Evolutionary conservation across 2,329 filamentous ascomycete genomes (phyloP).

Genomic region (Escovopsis weberi): DNA sequence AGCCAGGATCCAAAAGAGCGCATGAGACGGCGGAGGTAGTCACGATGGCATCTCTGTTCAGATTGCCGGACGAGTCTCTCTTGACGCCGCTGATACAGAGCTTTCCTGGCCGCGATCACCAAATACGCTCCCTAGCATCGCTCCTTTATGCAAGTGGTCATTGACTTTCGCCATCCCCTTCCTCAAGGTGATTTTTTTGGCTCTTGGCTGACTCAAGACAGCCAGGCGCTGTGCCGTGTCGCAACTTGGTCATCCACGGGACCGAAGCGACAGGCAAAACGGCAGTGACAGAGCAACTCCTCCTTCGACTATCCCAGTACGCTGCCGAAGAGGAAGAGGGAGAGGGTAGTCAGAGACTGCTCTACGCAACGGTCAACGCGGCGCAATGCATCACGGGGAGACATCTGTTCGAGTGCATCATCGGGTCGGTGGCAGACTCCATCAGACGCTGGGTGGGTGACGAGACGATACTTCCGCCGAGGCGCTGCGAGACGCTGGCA

Average conservation of each 20-base stretch:
- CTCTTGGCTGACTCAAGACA: conserved; percentile 16
- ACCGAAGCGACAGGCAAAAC: conserved; percentile 80
- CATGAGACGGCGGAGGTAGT: background rate
- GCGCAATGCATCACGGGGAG: conserved; percentile 65
- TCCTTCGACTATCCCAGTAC: conserved; percentile 12
- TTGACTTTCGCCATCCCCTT: background rate
- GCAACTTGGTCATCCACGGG: conserved; percentile 68
- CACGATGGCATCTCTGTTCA: conserved; percentile 19
- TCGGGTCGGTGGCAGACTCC: conserved; percentile 43
- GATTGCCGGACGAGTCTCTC: conserved; percentile 37
- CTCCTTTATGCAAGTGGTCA: conserved; percentile 32
- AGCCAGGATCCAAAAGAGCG: no score
- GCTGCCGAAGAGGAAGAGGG: conserved; percentile 6
- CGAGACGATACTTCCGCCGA: conserved; percentile 21
- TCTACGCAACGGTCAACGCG: conserved; percentile 50
- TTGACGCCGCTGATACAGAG: conserved; percentile 28
- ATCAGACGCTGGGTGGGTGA: conserved; percentile 18
- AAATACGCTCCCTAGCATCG: conserved; percentile 43
- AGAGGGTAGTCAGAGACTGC: conserved; percentile 18
- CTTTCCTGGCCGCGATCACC: conserved; percentile 43
- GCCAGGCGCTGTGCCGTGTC: conserved; percentile 53
- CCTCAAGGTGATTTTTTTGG: background rate
- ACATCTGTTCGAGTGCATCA: conserved; percentile 60
- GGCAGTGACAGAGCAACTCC: conserved; percentile 43
- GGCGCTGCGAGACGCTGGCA: conserved; percentile 67